Percentiles rank a stretch among this genome's conserved stretches.
These are phyloP conservation scores for Aspergillus bertholletiae DNA, from an alignment of 495 filamentous ascomycete genomes.

Conservation along the genomic window DNA sequence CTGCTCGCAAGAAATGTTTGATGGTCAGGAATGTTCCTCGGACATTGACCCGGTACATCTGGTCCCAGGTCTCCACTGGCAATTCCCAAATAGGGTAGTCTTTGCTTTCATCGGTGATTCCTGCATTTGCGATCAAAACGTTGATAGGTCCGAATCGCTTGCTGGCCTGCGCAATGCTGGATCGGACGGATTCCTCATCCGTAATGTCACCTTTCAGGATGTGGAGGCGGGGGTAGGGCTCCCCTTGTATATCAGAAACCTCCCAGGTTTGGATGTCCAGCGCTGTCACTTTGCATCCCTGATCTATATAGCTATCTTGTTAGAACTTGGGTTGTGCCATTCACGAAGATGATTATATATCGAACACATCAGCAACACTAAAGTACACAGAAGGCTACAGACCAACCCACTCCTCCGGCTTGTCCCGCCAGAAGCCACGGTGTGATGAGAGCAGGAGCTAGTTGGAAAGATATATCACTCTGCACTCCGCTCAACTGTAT, in stretches of 20 bases:
- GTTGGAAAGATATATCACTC: too few species aligned
- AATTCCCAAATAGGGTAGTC: slow-evolving; percentile 53
- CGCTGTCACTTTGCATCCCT: slow-evolving; percentile 52
- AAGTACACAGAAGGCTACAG: too few species aligned
- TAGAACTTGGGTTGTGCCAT: too few species aligned
- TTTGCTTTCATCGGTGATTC: slow-evolving; percentile 41
- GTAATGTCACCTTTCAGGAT: slow-evolving; percentile 44
- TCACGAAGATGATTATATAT: too few species aligned
- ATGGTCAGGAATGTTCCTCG: slow-evolving; percentile 55
- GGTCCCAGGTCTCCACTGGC: slow-evolving; percentile 48
- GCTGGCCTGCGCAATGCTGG: slow-evolving; percentile 38
- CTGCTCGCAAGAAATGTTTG: slow-evolving; percentile 51
- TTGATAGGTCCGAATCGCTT: slow-evolving; percentile 50
- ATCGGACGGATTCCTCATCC: slow-evolving; percentile 42
- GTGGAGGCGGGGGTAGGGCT: slow-evolving; percentile 30
- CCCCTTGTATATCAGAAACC: slow-evolving; percentile 18
- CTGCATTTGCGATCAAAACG: slow-evolving; percentile 51
- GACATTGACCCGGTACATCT: slow-evolving; percentile 46
- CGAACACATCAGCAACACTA: too few species aligned
- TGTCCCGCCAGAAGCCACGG: too few species aligned
- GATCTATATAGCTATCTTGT: slow-evolving; percentile 29
- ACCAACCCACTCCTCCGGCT: background rate
- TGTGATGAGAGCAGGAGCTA: too few species aligned
- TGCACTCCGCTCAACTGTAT: too few species aligned
- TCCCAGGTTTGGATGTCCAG: slow-evolving; percentile 37